These are phyloP conservation scores for Penicillium expansum DNA, from an alignment of 2,329 filamentous ascomycete species.

Conservation along the genomic window DNA sequence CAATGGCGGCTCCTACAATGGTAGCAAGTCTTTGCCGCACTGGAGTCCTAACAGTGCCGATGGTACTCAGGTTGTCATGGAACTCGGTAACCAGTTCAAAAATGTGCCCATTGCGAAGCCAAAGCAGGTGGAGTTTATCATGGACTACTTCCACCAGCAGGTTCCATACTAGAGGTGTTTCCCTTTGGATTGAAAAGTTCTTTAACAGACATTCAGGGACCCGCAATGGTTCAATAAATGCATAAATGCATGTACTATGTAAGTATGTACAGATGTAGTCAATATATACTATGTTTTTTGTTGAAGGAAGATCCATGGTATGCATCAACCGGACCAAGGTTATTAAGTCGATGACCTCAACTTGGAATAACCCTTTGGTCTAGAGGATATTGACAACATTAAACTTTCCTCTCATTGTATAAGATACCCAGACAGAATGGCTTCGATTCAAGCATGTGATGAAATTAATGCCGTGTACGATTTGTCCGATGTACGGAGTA, in stretches of 20 bases:
- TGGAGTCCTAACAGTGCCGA: slow-evolving; percentile 24
- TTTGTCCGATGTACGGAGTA: not conserved
- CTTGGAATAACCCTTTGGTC: not conserved
- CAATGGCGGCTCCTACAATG: slow-evolving; percentile 18
- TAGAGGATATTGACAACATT: not conserved
- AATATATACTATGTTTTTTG: not conserved
- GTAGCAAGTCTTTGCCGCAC: slow-evolving; percentile 15
- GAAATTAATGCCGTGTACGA: not conserved
- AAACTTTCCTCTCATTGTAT: not conserved
- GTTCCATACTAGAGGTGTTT: slow-evolving; percentile 11
- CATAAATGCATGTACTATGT: no score
- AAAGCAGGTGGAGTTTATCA: slow-evolving; percentile 20
- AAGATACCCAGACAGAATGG: not conserved
- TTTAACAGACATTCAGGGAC: not conserved
- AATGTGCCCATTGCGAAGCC: slow-evolving; percentile 22
- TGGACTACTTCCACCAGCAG: slow-evolving; percentile 25
- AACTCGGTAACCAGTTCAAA: slow-evolving; percentile 21
- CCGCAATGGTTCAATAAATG: not conserved
- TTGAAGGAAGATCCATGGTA: not conserved
- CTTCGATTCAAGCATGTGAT: not conserved
- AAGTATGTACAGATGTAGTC: not conserved
- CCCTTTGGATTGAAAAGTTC: not conserved
- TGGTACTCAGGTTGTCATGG: slow-evolving; percentile 23
- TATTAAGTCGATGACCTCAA: not conserved
- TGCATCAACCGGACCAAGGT: not conserved